Conservation (phyloP, 768 basidiomycete species). For the Suillus weaverae region DNA sequence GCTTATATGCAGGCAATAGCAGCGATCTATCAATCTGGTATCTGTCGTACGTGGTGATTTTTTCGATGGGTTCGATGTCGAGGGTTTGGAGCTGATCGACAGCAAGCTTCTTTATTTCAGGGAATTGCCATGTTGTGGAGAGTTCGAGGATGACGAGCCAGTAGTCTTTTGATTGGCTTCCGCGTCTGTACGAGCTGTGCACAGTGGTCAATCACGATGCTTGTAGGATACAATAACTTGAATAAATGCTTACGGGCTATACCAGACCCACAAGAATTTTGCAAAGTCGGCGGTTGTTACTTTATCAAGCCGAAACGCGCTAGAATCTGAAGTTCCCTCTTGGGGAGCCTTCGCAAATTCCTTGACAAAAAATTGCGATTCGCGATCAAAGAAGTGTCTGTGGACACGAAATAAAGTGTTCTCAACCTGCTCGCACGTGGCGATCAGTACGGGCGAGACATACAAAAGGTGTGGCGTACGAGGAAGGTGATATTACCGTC, state of each 20-base stretch:
- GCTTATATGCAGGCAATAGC: slow-evolving; percentile 53
- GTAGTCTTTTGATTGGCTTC: slow-evolving; percentile 42
- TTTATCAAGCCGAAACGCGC: slow-evolving; percentile 17
- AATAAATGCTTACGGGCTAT: slow-evolving; percentile 44
- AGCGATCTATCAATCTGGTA: slow-evolving; percentile 48
- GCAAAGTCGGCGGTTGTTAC: slow-evolving; percentile 42
- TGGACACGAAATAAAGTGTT: not conserved
- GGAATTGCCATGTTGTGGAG: slow-evolving; percentile 55
- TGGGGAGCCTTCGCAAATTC: slow-evolving; percentile 18
- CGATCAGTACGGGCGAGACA: not conserved
- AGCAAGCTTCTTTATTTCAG: slow-evolving; percentile 49
- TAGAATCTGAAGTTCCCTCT: not conserved
- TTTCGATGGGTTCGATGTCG: slow-evolving; percentile 46
- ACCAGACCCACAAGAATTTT: slow-evolving; percentile 53
- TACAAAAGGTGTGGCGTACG: not conserved
- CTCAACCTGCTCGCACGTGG: not conserved
- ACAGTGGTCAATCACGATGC: not conserved
- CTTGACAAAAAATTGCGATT: slow-evolving; percentile 32
- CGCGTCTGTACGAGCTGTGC: slow-evolving; percentile 55
- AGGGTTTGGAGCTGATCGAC: slow-evolving; percentile 55
- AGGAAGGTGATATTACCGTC: not conserved
- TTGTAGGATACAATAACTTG: not conserved
- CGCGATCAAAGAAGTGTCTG: slow-evolving; percentile 28
- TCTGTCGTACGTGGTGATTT: slow-evolving; percentile 56
- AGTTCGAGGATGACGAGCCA: slow-evolving; percentile 60